Base-by-base conservation (phyloP, 305 asterid species). In the Solanum aculeatissimum region DNA sequence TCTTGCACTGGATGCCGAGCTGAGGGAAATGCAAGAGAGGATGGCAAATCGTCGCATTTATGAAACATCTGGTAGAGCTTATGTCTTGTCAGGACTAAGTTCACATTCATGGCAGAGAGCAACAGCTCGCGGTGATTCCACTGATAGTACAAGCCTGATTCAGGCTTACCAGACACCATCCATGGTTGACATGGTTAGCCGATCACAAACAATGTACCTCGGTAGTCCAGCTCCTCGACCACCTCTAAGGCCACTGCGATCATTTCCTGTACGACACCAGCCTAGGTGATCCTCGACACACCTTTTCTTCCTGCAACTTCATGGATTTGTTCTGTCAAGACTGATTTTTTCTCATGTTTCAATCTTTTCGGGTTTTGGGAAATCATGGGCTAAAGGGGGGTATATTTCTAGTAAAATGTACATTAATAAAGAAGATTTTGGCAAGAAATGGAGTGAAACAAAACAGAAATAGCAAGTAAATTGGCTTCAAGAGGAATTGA, bases 61-160 rank as follows among this genome's bases (percentile, higher is more conserved):
- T 45, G 98, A 93, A 89, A 82, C 93, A 2, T 93, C 97, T 0
- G 99, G 98, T 2, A 88, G 98, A 88, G 98, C 98, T 54, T 97
- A 95, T 54, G 93, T 97, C 19, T 75, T 97, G 84, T 94, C 98
- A 0, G 99, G 98, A 38, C 82, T 97, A 84, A 97, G 99, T 90
- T 97, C 98, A 18, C 99, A 97, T 71, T 93, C 95, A 9, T 93
- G 96, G 97, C 99, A 95, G 91, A 93, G 98, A 87, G 98, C 99
- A 19, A 95, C 99, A 0, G 95, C 97, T 4, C 85, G 97, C 9
- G 98, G 99, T 7, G 95, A 96, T 87, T 96, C 98, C 32, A 92
- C 94, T 0, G 94, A 92, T 2, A 89, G 91, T 58, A 86, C 92
- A n/a, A 93, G 98, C 87, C 89, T 92, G 21, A 85, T 92, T 19